These are phyloP conservation scores for Leptosphaerulina australis DNA, from an alignment of 2,329 filamentous ascomycete species.

Conservation along the genomic window DNA sequence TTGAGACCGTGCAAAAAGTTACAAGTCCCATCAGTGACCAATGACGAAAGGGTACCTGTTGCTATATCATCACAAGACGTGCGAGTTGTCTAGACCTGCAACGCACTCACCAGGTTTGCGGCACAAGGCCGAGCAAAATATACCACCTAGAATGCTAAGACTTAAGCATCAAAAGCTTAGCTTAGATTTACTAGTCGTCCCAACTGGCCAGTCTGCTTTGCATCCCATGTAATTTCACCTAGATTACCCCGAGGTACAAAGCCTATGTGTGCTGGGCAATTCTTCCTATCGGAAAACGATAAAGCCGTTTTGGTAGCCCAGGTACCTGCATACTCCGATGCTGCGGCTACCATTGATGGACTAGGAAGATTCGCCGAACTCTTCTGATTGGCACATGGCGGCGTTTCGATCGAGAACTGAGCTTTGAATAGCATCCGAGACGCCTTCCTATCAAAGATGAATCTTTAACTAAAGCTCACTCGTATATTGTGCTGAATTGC, in stretches of 20 bases:
- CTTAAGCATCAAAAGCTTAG: neutral
- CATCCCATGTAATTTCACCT: neutral
- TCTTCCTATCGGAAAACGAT: neutral
- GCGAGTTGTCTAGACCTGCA: neutral
- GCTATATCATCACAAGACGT: neutral
- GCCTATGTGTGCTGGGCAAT: too few relatives aligned
- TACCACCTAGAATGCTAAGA: neutral
- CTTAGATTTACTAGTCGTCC: neutral
- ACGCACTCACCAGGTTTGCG: neutral
- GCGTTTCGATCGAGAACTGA: neutral
- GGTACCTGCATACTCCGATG: constrained; percentile 9
- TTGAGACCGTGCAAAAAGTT: neutral
- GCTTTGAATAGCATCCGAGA: neutral
- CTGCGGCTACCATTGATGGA: constrained; percentile 10
- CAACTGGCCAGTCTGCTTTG: neutral
- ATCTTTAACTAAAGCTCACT: too few relatives aligned
- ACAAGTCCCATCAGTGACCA: neutral
- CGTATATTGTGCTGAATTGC: too few relatives aligned
- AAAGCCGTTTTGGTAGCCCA: neutral
- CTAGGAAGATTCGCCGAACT: constrained; percentile 1
- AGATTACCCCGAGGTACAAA: too few relatives aligned
- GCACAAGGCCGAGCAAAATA: neutral
- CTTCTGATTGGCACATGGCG: neutral
- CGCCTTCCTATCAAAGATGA: too few relatives aligned
- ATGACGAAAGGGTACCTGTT: neutral